Conservation (phyloP, 2,329 filamentous ascomycete species). For the Trichoderma koningii region DNA sequence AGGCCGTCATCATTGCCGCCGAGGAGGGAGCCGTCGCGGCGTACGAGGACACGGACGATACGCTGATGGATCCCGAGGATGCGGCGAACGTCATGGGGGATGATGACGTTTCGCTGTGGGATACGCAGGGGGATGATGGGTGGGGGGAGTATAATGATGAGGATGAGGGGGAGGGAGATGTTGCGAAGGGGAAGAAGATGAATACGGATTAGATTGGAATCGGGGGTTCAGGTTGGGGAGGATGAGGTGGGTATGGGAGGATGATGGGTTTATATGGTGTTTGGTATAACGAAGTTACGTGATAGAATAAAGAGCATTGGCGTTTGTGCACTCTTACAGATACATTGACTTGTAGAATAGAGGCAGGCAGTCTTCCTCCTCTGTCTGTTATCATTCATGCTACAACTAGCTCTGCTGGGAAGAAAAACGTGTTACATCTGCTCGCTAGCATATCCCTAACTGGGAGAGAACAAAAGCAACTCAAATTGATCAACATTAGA, state of each 20-base stretch:
- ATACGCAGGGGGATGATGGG: conserved; percentile 41
- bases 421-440: no score
- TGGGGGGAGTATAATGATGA: conserved; percentile 34
- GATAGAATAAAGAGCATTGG: conserved; percentile 5
- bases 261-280: not conserved
- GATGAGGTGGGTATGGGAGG: not conserved
- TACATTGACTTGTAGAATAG: not conserved
- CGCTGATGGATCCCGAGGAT: conserved; percentile 51
- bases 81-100: conserved; percentile 59
- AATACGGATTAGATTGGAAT: conserved; percentile 15
- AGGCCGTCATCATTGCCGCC: conserved; percentile 37
- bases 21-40: conserved; percentile 37
- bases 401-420: no score
- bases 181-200: conserved; percentile 7
- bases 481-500: no score
- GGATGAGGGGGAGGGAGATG: conserved; percentile 22
- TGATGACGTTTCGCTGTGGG: conserved; percentile 62
- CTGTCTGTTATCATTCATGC: not conserved
- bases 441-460: no score
- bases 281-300: not conserved
- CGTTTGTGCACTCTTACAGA: not conserved
- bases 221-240: not conserved
- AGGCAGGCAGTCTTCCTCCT: not conserved
- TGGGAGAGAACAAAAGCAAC: conserved; percentile 5
- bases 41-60: conserved; percentile 50